These are phyloP conservation scores for Thelephora ganbajun DNA, from an alignment of 768 basidiomycete species.

Conservation along the genomic window DNA sequence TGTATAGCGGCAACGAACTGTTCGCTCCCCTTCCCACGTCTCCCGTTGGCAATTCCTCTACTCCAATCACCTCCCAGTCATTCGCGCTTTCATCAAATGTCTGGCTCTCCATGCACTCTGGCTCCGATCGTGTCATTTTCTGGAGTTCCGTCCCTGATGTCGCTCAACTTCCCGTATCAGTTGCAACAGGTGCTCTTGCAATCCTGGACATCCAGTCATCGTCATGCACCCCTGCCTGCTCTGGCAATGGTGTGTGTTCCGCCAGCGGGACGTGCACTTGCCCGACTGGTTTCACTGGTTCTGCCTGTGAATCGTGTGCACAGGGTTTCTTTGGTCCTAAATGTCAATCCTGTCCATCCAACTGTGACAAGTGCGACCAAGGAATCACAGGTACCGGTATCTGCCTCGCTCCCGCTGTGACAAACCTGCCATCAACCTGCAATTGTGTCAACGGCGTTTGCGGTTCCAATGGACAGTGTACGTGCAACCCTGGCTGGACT, in stretches of 20 bases:
- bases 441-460: constrained; percentile 79
- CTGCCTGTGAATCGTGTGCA: constrained; percentile 69
- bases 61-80: constrained; percentile 40
- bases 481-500: constrained; percentile 69
- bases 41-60: constrained; percentile 26
- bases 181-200: constrained; percentile 30
- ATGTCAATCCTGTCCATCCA: constrained; percentile 56
- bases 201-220: constrained; percentile 62
- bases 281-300: constrained; percentile 58
- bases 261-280: constrained; percentile 61
- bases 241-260: constrained; percentile 60
- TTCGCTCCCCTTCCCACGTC: constrained; percentile 44
- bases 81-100: constrained; percentile 55
- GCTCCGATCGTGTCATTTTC: constrained; percentile 49
- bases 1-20: constrained; percentile 52
- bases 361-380: constrained; percentile 62
- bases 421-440: constrained; percentile 49
- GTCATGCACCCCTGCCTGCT: constrained; percentile 63
- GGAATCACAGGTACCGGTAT: constrained; percentile 67
- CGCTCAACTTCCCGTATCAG: constrained; percentile 44
- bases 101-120: constrained; percentile 50
- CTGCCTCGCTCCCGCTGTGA: constrained; percentile 40
- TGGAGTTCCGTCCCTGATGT: constrained; percentile 75
- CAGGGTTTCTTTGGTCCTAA: constrained; percentile 61
- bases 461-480: constrained; percentile 50